Evolutionary conservation across 2,329 filamentous ascomycete species (phyloP).

Genomic region (Ascochyta viciae-villosae): DNA sequence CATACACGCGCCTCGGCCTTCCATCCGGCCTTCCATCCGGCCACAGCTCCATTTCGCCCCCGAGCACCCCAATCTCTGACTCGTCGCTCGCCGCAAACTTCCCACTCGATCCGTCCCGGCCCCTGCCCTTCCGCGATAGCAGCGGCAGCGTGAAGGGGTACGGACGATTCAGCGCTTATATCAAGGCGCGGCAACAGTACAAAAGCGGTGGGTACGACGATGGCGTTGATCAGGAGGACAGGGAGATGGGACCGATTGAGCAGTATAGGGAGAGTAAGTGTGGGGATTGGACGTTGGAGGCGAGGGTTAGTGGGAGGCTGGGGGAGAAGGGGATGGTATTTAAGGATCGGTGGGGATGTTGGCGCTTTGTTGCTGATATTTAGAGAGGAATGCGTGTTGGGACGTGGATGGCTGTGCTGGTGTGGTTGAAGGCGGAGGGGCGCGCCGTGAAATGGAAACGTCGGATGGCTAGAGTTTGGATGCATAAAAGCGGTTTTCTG

Average conservation of each 20-base stretch:
- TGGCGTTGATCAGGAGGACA: constrained; percentile 18
- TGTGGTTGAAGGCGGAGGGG: too few species aligned
- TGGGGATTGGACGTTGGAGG: constrained; percentile 29
- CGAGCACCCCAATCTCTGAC: not conserved
- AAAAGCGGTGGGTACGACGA: constrained; percentile 2
- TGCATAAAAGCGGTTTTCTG: too few species aligned
- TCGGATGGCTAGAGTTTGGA: too few species aligned
- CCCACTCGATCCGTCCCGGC: constrained; percentile 2
- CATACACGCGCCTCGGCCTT: constrained; percentile 20
- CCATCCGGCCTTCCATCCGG: constrained; percentile 13
- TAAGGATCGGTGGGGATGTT: constrained; percentile 20
- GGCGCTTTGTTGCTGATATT: constrained; percentile 26
- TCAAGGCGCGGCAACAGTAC: constrained; percentile 8
- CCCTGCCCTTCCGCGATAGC: constrained; percentile 22
- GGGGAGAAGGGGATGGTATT: constrained; percentile 26
- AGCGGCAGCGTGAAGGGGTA: constrained; percentile 12
- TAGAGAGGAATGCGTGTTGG: not conserved
- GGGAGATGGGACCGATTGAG: constrained; percentile 25
- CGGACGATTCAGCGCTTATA: constrained; percentile 24
- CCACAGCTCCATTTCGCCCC: constrained; percentile 4
- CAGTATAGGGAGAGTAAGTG: constrained; percentile 16
- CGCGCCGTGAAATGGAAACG: too few species aligned
- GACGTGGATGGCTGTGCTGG: too few species aligned
- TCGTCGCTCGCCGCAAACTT: constrained; percentile 23
- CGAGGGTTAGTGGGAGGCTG: constrained; percentile 17